Evolutionary conservation across 1,139 yeast species (phyloP).

Genomic region (Suzukiozyma palmioleophila): DNA sequence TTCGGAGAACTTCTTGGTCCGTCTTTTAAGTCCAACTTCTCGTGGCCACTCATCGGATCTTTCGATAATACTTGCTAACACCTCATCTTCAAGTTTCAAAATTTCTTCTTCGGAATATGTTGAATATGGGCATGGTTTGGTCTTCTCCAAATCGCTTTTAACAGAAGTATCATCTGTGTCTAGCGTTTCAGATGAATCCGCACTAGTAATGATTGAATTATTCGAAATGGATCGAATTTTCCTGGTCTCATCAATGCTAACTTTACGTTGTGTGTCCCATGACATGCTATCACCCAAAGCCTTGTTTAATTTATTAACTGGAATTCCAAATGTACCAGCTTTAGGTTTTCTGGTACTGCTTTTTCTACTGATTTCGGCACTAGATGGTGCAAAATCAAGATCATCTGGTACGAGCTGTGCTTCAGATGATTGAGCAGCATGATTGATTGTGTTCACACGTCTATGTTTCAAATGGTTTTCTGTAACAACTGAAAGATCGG

Average conservation of each 20-base stretch:
- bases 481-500: neutral
- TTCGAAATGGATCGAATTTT: conserved; percentile 3
- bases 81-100: conserved; percentile 40
- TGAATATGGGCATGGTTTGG: conserved; percentile 2
- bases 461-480: conserved; percentile 1
- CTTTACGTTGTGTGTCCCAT: neutral
- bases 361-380: conserved; percentile 29
- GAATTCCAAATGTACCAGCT: conserved; percentile 24
- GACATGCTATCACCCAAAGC: conserved; percentile 4
- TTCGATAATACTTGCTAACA: conserved; percentile 29
- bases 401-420: conserved; percentile 43
- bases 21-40: conserved; percentile 53
- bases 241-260: conserved; percentile 2
- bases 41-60: conserved; percentile 49
- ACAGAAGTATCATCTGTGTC: conserved; percentile 3
- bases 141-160: neutral
- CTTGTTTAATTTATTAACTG: conserved; percentile 9
- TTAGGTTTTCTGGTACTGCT: conserved; percentile 35
- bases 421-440: conserved; percentile 42
- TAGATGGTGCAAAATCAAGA: conserved; percentile 28
- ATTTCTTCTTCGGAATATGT: conserved; percentile 38
- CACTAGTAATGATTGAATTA: conserved; percentile 1
- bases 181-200: neutral
- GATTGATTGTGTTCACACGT: conserved; percentile 4
- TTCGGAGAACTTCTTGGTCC: conserved; percentile 67